phyloP scores from a whole-genome alignment of 371 early-diverging fungal genomes.

The Mortierella sp. region DNA sequence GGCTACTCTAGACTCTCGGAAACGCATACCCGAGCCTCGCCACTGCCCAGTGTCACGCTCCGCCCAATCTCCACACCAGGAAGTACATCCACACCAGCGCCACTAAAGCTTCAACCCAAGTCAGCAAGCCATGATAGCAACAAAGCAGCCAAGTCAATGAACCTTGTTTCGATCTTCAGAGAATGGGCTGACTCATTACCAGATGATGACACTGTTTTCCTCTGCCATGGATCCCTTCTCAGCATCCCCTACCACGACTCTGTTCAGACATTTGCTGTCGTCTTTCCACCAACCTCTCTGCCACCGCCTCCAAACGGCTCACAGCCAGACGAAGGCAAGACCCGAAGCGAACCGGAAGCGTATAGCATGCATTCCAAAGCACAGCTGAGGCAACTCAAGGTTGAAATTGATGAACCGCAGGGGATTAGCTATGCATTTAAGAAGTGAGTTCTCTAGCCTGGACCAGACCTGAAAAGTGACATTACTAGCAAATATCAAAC shows the following conservation, averaged over 20 bases:
- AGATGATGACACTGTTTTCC: constrained; percentile 12
- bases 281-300: constrained; percentile 35
- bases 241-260: constrained; percentile 22
- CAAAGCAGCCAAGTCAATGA: constrained; percentile 27
- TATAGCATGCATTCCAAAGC: constrained; percentile 48
- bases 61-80: constrained; percentile 37
- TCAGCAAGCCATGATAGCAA: constrained; percentile 36
- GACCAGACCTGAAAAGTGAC: constrained; percentile 3
- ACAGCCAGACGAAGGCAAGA: constrained; percentile 32
- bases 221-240: constrained; percentile 46
- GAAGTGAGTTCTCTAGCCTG: constrained; percentile 7
- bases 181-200: constrained; percentile 31
- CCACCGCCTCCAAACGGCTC: constrained; percentile 33
- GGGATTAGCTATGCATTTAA: constrained; percentile 31
- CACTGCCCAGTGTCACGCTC: constrained; percentile 29
- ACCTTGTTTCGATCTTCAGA: constrained; percentile 21
- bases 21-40: constrained; percentile 17
- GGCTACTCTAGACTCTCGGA: constrained; percentile 54
- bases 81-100: constrained; percentile 28
- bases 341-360: constrained; percentile 47
- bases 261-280: constrained; percentile 30
- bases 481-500: neutral
- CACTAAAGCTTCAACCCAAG: constrained; percentile 48
- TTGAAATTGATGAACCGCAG: constrained; percentile 58
- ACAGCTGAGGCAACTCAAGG: constrained; percentile 51